phyloP scores from a whole-genome alignment of 1,284 basidiomycete species.

The Nidula niveotomentosa region DNA sequence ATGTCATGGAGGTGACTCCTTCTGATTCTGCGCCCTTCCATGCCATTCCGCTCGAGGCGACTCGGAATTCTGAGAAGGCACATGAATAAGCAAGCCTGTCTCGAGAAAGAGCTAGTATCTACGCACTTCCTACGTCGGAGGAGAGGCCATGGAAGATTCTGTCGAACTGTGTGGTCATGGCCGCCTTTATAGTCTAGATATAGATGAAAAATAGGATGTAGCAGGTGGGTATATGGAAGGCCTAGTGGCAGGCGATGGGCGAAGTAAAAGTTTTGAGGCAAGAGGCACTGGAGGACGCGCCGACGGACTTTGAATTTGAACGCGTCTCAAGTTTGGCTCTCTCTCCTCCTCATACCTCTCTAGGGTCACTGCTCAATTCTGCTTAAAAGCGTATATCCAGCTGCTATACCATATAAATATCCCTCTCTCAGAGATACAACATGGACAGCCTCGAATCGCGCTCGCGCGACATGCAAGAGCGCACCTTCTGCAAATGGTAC shows the following conservation, averaged over 20 bases:
- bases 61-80: slow-evolving; percentile 71
- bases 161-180: slow-evolving; percentile 77
- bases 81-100: slow-evolving; percentile 4
- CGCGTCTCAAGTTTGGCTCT: slow-evolving; percentile 18
- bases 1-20: slow-evolving; percentile 64
- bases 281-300: slow-evolving; percentile 27
- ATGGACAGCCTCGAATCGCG: slow-evolving; percentile 58
- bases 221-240: neutral
- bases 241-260: neutral
- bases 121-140: slow-evolving; percentile 80
- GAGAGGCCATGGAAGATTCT: slow-evolving; percentile 78
- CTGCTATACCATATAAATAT: neutral
- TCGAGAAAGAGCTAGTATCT: neutral
- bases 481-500: slow-evolving; percentile 91
- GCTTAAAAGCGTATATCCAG: neutral
- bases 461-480: slow-evolving; percentile 69
- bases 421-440: neutral
- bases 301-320: slow-evolving; percentile 35
- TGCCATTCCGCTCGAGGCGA: slow-evolving; percentile 87
- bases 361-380: neutral
- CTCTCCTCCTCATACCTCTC: neutral
- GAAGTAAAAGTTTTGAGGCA: slow-evolving; percentile 2
- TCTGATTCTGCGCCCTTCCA: slow-evolving; percentile 84
- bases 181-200: slow-evolving; percentile 3
- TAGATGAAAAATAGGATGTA: neutral